These are phyloP conservation scores for Setomelanomma holmii DNA, from an alignment of 2,329 filamentous ascomycete species.

Conservation along the genomic window DNA sequence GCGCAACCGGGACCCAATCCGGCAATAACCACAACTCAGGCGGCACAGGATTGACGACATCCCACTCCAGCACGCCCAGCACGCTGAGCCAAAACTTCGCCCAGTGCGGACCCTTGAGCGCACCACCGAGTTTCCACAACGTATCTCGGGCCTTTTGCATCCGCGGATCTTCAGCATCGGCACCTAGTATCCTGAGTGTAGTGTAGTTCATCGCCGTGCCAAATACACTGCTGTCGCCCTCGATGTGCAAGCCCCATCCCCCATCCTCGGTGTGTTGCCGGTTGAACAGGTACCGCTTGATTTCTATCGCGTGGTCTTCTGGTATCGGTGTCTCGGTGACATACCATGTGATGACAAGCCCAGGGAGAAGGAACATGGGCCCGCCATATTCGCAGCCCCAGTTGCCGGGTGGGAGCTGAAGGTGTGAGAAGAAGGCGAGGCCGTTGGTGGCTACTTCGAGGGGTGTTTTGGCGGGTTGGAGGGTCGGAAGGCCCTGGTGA, in stretches of 20 bases:
- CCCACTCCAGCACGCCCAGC: slow-evolving; percentile 84
- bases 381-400: slow-evolving; percentile 99
- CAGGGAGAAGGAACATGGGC: slow-evolving; percentile 92
- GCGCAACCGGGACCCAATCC: slow-evolving; percentile 87
- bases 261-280: slow-evolving; percentile 85
- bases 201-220: slow-evolving; percentile 91
- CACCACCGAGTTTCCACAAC: slow-evolving; percentile 85
- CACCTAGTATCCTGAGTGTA: slow-evolving; percentile 79
- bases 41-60: slow-evolving; percentile 91
- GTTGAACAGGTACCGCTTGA: slow-evolving; percentile 89
- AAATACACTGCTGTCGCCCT: slow-evolving; percentile 90
- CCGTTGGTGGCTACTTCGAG: slow-evolving; percentile 83
- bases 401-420: slow-evolving; percentile 87
- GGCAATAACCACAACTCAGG: slow-evolving; percentile 93
- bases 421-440: slow-evolving; percentile 83
- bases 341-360: slow-evolving; percentile 85
- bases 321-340: slow-evolving; percentile 88
- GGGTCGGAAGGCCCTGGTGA: slow-evolving; percentile 72
- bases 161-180: slow-evolving; percentile 79
- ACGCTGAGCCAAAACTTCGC: slow-evolving; percentile 94
- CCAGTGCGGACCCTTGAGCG: slow-evolving; percentile 87
- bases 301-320: slow-evolving; percentile 79
- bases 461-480: slow-evolving; percentile 74
- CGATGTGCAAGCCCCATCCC: slow-evolving; percentile 97
- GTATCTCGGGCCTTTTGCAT: slow-evolving; percentile 85